A percentile compares a stretch with the other conserved stretches of the same genome.
phyloP scores from a whole-genome alignment of 352 stramenopile species.

The Globisporangium parvum region DNA sequence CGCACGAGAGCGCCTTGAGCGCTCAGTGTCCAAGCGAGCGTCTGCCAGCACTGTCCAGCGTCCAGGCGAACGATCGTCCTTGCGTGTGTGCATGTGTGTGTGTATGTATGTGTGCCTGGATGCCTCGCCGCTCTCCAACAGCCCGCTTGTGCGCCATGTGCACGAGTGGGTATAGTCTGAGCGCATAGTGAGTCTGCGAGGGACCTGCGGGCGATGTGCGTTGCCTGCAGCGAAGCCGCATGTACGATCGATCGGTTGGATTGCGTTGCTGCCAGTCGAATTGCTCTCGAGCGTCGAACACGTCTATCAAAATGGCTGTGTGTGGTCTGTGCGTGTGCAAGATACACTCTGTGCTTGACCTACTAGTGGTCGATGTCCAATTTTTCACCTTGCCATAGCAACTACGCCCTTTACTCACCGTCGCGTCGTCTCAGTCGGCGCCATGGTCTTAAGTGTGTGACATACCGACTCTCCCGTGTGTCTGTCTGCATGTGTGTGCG shows the following conservation, averaged over 20 bases:
- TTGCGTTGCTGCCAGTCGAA: conserved; percentile 6
- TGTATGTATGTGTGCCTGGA: not conserved
- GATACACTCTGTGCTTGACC: conserved; percentile 87
- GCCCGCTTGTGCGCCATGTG: conserved; percentile 41
- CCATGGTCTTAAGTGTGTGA: conserved; percentile 78
- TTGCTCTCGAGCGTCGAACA: conserved; percentile 38
- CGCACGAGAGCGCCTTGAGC: not conserved
- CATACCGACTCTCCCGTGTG: too few species aligned
- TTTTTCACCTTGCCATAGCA: conserved; percentile 78
- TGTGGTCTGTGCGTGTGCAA: conserved; percentile 30
- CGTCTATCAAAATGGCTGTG: conserved; percentile 9
- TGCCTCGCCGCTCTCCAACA: conserved; percentile 55
- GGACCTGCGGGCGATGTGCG: conserved; percentile 25
- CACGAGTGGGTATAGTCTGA: conserved; percentile 78
- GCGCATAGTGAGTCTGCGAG: conserved; percentile 44
- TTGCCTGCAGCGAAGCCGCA: conserved; percentile 22
- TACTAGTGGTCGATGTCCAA: conserved; percentile 74
- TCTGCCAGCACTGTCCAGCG: not conserved
- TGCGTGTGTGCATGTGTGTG: not conserved
- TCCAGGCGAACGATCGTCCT: not conserved
- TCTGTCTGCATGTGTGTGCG: not conserved
- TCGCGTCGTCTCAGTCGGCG: conserved; percentile 42
- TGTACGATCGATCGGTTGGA: conserved; percentile 21
- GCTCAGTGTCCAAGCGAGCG: conserved; percentile 10
- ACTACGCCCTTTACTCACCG: conserved; percentile 72